Conservation (phyloP, 768 basidiomycete species). For the Infundibulicybe gibba region DNA sequence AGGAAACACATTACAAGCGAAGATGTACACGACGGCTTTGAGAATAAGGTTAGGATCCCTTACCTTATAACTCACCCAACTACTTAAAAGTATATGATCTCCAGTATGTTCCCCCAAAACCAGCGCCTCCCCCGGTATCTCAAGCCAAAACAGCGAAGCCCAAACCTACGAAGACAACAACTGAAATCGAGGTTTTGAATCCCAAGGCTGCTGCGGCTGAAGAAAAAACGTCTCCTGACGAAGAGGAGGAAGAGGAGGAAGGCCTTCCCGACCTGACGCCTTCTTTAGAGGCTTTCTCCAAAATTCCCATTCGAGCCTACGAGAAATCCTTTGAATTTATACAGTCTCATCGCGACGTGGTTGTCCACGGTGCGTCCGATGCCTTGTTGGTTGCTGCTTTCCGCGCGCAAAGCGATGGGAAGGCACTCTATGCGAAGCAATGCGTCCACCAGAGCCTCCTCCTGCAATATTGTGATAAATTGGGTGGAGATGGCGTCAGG, state of each 20-base stretch:
- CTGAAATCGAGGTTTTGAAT: constrained; percentile 74
- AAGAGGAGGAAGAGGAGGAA: constrained; percentile 48
- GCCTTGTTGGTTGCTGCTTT: constrained; percentile 91
- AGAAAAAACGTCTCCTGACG: constrained; percentile 22
- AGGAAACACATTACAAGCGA: constrained; percentile 94
- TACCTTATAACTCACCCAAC: background rate
- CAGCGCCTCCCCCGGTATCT: constrained; percentile 66
- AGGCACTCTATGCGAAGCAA: constrained; percentile 68
- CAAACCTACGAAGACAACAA: constrained; percentile 46
- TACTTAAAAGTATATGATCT: background rate
- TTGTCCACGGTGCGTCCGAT: constrained; percentile 86
- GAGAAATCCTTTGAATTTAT: constrained; percentile 82
- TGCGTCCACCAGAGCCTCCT: constrained; percentile 93
- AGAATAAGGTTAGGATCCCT: constrained; percentile 51
- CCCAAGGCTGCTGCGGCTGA: constrained; percentile 36
- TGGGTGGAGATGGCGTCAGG: constrained; percentile 86
- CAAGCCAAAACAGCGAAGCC: constrained; percentile 41
- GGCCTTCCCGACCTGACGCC: constrained; percentile 81
- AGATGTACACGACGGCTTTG: constrained; percentile 88
- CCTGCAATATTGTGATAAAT: constrained; percentile 90
- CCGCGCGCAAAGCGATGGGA: constrained; percentile 68
- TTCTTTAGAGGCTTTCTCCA: constrained; percentile 72
- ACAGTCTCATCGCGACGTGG: constrained; percentile 78
- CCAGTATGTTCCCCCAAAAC: constrained; percentile 74
- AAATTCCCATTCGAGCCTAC: constrained; percentile 68